Evolutionary conservation across 768 basidiomycete genomes (phyloP), one percentile per base, ranked within the genome.

Genomic region (Suillus lakei): DNA sequence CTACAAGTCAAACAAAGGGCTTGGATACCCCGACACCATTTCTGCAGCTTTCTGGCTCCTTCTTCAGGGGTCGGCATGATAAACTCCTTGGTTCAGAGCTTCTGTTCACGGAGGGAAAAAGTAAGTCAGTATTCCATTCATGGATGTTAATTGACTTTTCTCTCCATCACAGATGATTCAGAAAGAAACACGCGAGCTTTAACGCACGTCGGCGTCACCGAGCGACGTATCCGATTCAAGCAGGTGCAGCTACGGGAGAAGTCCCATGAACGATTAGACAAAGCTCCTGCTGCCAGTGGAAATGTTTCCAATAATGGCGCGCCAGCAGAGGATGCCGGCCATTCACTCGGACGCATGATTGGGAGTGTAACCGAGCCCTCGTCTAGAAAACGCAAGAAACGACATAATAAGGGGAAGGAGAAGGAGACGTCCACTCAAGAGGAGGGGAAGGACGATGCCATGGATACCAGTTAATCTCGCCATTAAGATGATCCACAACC

Each of bases 11-110:
- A 41, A 41, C 34, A 18, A 68, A 91, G 93, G 92, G 92, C 1
- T 74, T 94, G 28, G 91, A 95, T 71, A 91, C 91, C 0, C 86
- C 91, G 0, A 89, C 86, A 0, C 92, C 93, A 0, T 92, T 87
- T 68, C 75, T 95, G 26, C 93, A 95, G 68, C 81, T 94, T 1
- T 88, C 89, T 5, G 91, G 92, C 2, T 89, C 90, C 1, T 82
- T 92, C 23, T 82, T 93, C 67, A 88, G 88, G 74, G 93, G 93
- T 0, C 78, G 81, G 43, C 88, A 93, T 66, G 86, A 91, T 63
- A 72, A 80, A 21, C 80, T 94, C 4, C 78, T 94, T 3, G 93
- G 93, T 2, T 90, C 91, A 0, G 92, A 95, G 70, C 76, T 95
- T 30, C 71, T 94, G 23, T 93, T 94, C 74, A 84, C 86, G 0